These are phyloP conservation scores for Colletotrichum orchidophilum DNA, from an alignment of 2,329 filamentous ascomycete species.

Conservation along the genomic window DNA sequence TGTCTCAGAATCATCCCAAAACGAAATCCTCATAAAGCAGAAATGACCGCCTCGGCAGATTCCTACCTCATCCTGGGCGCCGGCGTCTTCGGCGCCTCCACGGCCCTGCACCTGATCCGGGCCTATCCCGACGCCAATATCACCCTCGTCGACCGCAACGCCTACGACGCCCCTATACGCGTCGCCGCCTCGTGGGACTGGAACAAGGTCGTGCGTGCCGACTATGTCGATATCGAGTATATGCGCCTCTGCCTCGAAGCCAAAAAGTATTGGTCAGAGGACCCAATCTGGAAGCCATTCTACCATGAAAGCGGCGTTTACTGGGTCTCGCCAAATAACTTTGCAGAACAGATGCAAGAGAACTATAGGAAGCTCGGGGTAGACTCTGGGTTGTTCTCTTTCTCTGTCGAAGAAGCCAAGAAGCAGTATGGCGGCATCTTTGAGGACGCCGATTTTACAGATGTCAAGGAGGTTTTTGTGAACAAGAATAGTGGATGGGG, in stretches of 20 bases:
- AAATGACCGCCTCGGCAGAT: neutral
- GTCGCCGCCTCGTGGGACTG: conserved; percentile 44
- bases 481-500: conserved; percentile 66
- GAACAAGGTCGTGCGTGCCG: conserved; percentile 50
- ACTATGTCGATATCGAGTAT: conserved; percentile 45
- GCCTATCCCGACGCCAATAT: conserved; percentile 32
- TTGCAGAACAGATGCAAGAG: conserved; percentile 46
- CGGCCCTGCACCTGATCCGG: conserved; percentile 56
- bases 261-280: conserved; percentile 39
- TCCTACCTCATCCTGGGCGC: conserved; percentile 56
- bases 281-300: conserved; percentile 41
- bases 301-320: conserved; percentile 51
- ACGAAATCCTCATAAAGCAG: neutral
- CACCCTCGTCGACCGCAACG: conserved; percentile 39
- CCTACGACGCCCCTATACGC: conserved; percentile 37
- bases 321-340: conserved; percentile 42
- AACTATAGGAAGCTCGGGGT: conserved; percentile 41
- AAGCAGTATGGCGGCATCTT: conserved; percentile 61
- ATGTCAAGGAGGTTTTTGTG: conserved; percentile 61
- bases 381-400: conserved; percentile 45
- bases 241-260: conserved; percentile 43
- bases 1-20: neutral
- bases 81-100: conserved; percentile 60
- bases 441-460: conserved; percentile 61
- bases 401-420: conserved; percentile 58